Conservation (phyloP, 1,139 yeast genomes). For the Scheffersomyces illinoinensis region DNA sequence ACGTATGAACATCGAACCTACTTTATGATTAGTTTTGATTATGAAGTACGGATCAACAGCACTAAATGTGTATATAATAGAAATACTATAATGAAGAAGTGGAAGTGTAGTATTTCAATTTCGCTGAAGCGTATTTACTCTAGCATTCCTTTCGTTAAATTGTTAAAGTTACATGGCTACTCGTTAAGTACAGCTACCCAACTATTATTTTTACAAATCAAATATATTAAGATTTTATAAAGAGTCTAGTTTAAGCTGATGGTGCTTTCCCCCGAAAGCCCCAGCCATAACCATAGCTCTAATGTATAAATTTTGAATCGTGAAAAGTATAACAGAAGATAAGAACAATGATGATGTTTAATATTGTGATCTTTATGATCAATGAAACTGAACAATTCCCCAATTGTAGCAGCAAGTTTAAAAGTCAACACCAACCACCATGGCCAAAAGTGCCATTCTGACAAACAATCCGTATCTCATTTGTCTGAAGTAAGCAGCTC, state of each 20-base stretch:
- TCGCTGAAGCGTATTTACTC: too few species aligned
- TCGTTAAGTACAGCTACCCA: too few species aligned
- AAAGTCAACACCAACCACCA: slow-evolving; percentile 89
- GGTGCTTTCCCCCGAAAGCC: background rate
- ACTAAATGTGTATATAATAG: background rate
- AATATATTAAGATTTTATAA: background rate
- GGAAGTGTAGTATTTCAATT: too few species aligned
- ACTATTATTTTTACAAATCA: background rate
- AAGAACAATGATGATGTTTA: background rate
- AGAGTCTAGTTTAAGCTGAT: background rate
- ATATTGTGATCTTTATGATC: background rate
- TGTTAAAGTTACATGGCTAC: background rate
- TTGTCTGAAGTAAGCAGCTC: slow-evolving; percentile 99
- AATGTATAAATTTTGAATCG: slow-evolving; percentile 1
- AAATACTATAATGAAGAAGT: background rate
- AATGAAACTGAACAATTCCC: slow-evolving; percentile 13
- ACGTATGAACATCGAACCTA: background rate
- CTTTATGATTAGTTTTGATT: background rate
- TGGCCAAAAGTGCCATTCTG: slow-evolving; percentile 97
- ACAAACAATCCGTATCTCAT: slow-evolving; percentile 98
- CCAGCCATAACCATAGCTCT: background rate
- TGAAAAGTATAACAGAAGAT: background rate
- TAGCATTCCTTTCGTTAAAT: too few species aligned
- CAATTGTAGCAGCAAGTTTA: slow-evolving; percentile 19
- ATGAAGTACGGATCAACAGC: background rate